Conservation (phyloP, 306 rosid genomes). For the Casuarina cunninghamiana region DNA sequence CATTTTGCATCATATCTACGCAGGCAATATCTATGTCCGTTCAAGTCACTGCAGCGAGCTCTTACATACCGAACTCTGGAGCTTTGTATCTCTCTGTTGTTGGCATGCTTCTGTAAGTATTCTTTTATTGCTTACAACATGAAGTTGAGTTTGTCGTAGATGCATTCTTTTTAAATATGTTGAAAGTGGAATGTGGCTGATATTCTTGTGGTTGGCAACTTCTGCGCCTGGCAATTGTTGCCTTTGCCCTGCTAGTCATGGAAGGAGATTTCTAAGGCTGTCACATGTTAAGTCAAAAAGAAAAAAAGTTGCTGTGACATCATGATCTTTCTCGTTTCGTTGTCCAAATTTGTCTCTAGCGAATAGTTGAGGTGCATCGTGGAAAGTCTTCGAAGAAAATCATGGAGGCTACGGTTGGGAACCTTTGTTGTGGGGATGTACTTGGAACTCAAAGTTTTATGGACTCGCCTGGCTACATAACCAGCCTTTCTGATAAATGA, state of each 20-base stretch:
- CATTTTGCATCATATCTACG: conserved; percentile 14
- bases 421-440: neutral
- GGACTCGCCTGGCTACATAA: neutral
- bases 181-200: conserved; percentile 13
- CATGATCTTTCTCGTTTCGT: neutral
- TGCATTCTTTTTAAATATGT: conserved; percentile 13
- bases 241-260: neutral
- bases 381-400: neutral
- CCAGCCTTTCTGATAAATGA: neutral
- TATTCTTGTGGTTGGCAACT: conserved; percentile 5
- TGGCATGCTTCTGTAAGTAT: conserved; percentile 89
- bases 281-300: too few species aligned
- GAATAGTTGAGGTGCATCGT: neutral
- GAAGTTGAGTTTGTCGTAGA: conserved; percentile 20
- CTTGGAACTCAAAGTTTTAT: neutral
- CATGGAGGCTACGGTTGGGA: neutral
- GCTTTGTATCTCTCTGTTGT: conserved; percentile 79
- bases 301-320: neutral
- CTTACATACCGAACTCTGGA: conserved; percentile 45
- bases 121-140: conserved; percentile 11
- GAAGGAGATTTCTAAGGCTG: neutral
- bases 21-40: conserved; percentile 74
- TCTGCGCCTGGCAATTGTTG: conserved; percentile 4
- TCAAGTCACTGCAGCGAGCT: conserved; percentile 79
- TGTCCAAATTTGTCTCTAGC: neutral